phyloP scores from a whole-genome alignment of 805 yeast genomes.

The Yamadazyma laniorum region DNA sequence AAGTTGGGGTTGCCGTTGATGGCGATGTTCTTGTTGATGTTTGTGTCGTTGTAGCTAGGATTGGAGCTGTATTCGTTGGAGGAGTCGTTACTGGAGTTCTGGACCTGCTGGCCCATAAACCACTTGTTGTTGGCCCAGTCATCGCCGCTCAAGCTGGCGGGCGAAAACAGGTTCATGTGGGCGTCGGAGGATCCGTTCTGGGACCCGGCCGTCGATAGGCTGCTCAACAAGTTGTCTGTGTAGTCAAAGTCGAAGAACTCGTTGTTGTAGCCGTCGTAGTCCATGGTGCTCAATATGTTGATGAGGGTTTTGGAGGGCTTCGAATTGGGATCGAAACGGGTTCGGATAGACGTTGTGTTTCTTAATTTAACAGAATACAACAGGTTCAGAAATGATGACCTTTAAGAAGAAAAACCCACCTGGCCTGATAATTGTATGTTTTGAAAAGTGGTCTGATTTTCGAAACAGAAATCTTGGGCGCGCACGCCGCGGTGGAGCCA shows the following conservation, averaged over 20 bases:
- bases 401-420: neutral
- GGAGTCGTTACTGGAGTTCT: neutral
- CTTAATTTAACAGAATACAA: neutral
- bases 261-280: slow-evolving; percentile 6
- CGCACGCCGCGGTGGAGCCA: slow-evolving; percentile 6
- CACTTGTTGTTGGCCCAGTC: neutral
- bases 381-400: neutral
- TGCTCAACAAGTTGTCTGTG: slow-evolving; percentile 29
- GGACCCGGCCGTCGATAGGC: slow-evolving; percentile 24
- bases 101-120: neutral
- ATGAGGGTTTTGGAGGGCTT: no score
- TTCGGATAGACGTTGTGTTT: neutral
- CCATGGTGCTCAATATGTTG: slow-evolving; percentile 4
- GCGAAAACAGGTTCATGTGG: slow-evolving; percentile 18
- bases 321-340: no score
- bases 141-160: slow-evolving; percentile 12
- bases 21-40: slow-evolving; percentile 4
- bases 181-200: neutral
- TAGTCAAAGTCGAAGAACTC: slow-evolving; percentile 25
- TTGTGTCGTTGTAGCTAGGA: slow-evolving; percentile 9
- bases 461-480: neutral
- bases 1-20: slow-evolving; percentile 5
- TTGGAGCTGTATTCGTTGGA: slow-evolving; percentile 2
- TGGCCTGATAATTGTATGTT: neutral
- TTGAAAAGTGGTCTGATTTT: slow-evolving; percentile 10